Base-by-base conservation (phyloP, 768 basidiomycete species). In the Auricularia heimuer region DNA sequence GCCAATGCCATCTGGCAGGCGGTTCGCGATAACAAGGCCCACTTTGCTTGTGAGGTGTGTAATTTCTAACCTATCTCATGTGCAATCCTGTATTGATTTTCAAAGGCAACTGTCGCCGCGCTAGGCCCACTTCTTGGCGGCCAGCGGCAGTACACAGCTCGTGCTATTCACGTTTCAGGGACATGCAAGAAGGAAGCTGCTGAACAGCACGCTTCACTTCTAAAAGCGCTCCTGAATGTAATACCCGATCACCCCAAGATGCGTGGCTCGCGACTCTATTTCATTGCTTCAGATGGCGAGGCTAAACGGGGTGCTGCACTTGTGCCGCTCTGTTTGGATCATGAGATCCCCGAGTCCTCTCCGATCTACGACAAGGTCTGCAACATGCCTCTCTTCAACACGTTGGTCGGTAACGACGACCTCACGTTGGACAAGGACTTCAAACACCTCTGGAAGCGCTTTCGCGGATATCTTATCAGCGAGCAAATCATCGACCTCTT, bases 391-490 rank as follows among this genome's bases (percentile, higher is more conserved):
- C 64, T 75, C 47, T 65, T 78, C 65, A 71, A 78, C 62, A 64
- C 73, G 1, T 47, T 71, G 12, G 74, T 75, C 33, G 75, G 77
- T 4, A 68, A 70, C 35, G 71, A 77, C 56, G 75, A 77, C 56
- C 12, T 77, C 3, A 77, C 77, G 3, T 63, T 65, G 1, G 76
- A 78, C 47, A 77, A 76, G 54, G 77, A 77, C 63, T 73, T 61
- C 35, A 75, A 76, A 62, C 77, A 78, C 64, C 63, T 76, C 45
- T 66, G 75, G 61, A 77, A 78, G 66, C 69, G 72, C 1, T 56
- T 70, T 24, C 68, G 75, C 1, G 76, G 75, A 63, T 64, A 70
- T 8, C 29, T 73, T 7, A 64, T 78, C 11, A 70, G 75, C 4
- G 7, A 21, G 0, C 42, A 45, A 1, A 76, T 77, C 1, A 56